Evolutionary conservation across 73 alveolate species (phyloP).

Genomic region (Paramecium sexaurelia): DNA sequence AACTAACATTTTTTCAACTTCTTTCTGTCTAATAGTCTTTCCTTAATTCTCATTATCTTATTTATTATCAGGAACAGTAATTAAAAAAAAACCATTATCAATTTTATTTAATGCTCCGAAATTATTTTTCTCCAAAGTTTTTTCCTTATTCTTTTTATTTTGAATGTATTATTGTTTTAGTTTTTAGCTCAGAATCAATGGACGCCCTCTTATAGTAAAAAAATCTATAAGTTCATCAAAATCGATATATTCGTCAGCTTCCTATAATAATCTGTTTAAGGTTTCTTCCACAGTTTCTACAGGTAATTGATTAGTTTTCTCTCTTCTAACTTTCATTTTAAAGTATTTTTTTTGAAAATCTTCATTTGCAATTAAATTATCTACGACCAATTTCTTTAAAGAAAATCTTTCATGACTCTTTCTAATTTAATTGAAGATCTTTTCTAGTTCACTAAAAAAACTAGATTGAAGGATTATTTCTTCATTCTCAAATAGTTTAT

Average conservation of each 20-base stretch:
- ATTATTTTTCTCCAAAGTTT: not conserved
- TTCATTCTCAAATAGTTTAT: conserved; percentile 23
- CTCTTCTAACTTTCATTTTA: not conserved
- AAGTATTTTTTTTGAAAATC: not conserved
- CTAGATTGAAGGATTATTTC: not conserved
- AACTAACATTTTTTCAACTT: conserved; percentile 36
- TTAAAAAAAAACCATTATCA: not conserved
- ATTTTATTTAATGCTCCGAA: conserved; percentile 44
- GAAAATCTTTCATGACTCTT: not conserved
- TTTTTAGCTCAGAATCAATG: not conserved
- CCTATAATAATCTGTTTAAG: not conserved
- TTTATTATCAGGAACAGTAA: not conserved
- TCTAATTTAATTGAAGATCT: not conserved
- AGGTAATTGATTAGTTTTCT: conserved; percentile 4
- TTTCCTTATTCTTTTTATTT: not conserved
- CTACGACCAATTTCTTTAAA: not conserved
- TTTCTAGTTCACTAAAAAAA: conserved; percentile 11
- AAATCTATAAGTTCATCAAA: conserved; percentile 48
- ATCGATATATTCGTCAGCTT: conserved; percentile 33
- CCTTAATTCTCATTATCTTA: not conserved
- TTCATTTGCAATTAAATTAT: not conserved
- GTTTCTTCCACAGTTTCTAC: conserved; percentile 37
- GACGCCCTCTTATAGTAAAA: conserved; percentile 38
- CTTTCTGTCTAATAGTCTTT: conserved; percentile 5
- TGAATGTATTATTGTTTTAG: not conserved